Conservation (phyloP, 2,329 filamentous ascomycete species). For the Xylaria sp. region DNA sequence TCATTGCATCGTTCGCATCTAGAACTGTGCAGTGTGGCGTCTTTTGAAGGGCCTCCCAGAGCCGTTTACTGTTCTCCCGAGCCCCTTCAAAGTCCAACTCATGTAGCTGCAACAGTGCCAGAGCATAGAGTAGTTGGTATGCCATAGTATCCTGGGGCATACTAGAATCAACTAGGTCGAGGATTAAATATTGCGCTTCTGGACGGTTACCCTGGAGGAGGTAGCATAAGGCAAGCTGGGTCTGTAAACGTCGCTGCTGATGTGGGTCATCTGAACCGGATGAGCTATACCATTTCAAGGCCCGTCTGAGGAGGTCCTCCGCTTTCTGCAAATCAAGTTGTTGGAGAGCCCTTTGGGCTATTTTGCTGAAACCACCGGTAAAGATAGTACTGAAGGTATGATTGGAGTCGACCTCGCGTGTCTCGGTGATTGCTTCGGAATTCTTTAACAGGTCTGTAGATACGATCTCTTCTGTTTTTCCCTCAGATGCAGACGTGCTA, state of each 20-base stretch:
- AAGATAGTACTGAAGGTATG: slow-evolving; percentile 33
- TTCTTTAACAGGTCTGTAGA: not conserved
- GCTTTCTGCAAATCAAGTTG: slow-evolving; percentile 35
- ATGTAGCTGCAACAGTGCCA: slow-evolving; percentile 32
- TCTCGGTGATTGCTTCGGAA: not conserved
- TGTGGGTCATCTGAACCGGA: slow-evolving; percentile 32
- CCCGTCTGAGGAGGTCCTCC: slow-evolving; percentile 33
- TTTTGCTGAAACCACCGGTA: slow-evolving; percentile 35
- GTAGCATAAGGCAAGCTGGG: slow-evolving; percentile 35
- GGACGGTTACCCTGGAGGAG: slow-evolving; percentile 33
- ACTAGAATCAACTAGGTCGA: slow-evolving; percentile 22
- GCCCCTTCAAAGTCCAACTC: slow-evolving; percentile 37
- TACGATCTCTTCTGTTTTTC: slow-evolving; percentile 6
- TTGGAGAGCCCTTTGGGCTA: slow-evolving; percentile 36
- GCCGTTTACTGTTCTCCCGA: slow-evolving; percentile 30
- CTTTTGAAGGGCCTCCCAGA: slow-evolving; percentile 35
- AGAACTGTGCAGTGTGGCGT: slow-evolving; percentile 21
- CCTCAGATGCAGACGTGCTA: slow-evolving; percentile 11
- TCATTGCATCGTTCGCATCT: slow-evolving; percentile 34
- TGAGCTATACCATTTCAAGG: slow-evolving; percentile 34
- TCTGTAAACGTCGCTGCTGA: slow-evolving; percentile 32
- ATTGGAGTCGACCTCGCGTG: slow-evolving; percentile 17
- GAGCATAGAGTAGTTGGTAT: slow-evolving; percentile 34
- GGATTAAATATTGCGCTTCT: slow-evolving; percentile 31
- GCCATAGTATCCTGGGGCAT: slow-evolving; percentile 22